These are phyloP conservation scores for Bipolaris oryzae DNA, from an alignment of 2,329 filamentous ascomycete genomes.

Conservation along the genomic window DNA sequence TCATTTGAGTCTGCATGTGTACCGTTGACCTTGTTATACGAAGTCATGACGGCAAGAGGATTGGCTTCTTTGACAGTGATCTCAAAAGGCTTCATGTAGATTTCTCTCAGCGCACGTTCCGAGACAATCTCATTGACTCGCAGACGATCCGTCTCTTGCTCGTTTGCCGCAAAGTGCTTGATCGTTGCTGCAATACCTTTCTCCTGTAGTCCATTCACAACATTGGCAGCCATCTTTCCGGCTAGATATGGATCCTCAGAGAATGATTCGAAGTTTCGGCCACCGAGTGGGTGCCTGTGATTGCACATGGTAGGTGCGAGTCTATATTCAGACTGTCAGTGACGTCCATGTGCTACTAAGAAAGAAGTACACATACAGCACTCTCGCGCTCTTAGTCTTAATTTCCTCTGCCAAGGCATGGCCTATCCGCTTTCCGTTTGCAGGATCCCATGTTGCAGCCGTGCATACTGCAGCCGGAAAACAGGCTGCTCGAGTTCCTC, in stretches of 20 bases:
- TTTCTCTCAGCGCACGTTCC: constrained; percentile 64
- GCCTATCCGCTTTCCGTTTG: constrained; percentile 60
- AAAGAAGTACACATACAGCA: constrained; percentile 56
- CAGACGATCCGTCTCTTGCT: constrained; percentile 74
- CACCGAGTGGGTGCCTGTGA: constrained; percentile 78
- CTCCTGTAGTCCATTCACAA: constrained; percentile 66
- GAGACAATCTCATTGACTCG: constrained; percentile 56
- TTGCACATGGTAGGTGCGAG: constrained; percentile 80
- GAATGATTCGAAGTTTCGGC: constrained; percentile 78
- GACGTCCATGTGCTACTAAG: too few species aligned
- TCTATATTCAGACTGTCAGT: constrained; percentile 20
- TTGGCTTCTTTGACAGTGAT: constrained; percentile 73
- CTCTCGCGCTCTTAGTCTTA: constrained; percentile 73
- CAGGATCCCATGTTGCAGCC: constrained; percentile 74
- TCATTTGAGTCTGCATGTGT: constrained; percentile 69
- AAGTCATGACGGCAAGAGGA: constrained; percentile 72
- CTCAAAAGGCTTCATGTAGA: constrained; percentile 66
- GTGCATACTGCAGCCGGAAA: constrained; percentile 75
- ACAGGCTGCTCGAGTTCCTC: constrained; percentile 68
- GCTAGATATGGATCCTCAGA: constrained; percentile 72
- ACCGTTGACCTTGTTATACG: constrained; percentile 77
- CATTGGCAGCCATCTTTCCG: constrained; percentile 69
- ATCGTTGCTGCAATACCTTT: constrained; percentile 72
- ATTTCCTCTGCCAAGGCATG: constrained; percentile 73
- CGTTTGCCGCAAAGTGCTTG: constrained; percentile 74